phyloP scores from a whole-genome alignment of 78 protist genomes.

The Dictyostelium discoideum region DNA sequence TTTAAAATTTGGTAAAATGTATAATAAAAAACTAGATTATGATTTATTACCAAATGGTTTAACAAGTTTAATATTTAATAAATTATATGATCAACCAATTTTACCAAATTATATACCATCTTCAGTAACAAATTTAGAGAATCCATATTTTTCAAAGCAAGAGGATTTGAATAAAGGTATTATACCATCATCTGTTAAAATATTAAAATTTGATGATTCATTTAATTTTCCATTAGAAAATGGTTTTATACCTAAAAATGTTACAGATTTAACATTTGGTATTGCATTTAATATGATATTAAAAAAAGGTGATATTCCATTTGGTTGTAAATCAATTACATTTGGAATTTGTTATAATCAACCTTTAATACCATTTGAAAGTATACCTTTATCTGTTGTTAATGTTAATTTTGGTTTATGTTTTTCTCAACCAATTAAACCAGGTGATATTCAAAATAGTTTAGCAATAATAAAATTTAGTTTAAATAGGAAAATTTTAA shows the following conservation, averaged over 20 bases:
- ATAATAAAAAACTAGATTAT: neutral
- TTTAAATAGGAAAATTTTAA: too few species aligned
- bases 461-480: neutral
- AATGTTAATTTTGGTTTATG: neutral
- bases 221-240: neutral
- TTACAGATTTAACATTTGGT: neutral
- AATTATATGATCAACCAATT: neutral
- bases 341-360: neutral
- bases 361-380: neutral
- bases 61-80: neutral
- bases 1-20: neutral
- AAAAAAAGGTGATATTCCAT: neutral
- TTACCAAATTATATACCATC: neutral
- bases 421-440: neutral
- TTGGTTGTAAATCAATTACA: neutral
- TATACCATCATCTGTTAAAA: neutral
- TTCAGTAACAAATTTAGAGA: neutral
- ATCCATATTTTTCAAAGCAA: neutral
- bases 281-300: neutral
- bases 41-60: neutral
- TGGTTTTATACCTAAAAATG: neutral
- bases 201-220: neutral
- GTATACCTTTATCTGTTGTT: neutral
- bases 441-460: neutral
- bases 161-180: neutral